Evolutionary conservation across 2,329 filamentous ascomycete species (phyloP), one percentile per base, ranked within the genome.

Genomic region (Neopestalotiopsis sp.): DNA sequence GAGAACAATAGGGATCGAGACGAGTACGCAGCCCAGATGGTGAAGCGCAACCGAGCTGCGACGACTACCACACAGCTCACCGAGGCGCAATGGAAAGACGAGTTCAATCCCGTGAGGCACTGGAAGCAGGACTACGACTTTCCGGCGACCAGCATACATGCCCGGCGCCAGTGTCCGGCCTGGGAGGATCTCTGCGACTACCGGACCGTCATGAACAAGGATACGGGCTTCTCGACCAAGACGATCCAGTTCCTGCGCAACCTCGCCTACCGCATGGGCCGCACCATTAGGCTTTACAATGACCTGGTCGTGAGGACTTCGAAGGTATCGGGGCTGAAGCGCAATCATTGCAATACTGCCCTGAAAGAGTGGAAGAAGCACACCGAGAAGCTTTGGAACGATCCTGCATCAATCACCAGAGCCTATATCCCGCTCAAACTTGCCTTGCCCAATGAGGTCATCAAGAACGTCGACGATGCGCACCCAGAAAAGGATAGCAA

Each of bases 221-320:
- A 63, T 17, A 40, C 71, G 12, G 69, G 70, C n/a, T 70, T 74
- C 3, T 73, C 72, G 12, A 76, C 74, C 67, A 76, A 56, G 64
- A 77, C 74, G 6, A 69, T 56, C 6, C 74, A 76, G 34, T 78
- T 78, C 69, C 74, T 79, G 68, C 76, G 76, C 65, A 75, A 79
- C 30, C 72, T 83, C 24, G 81, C 78, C 28, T 83, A 77, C 69
- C 81, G 83, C 52, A 76, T 84, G 68, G 83, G 83, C 32, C 71
- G 73, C 59, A 82, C 81, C 14, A 69, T 79, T 62, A 69, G 71
- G 17, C 73, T 78, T 52, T 72, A 70, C 20, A 49, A 72, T 4
- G 52, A 69, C n/a, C 72, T 77, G 45, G 71, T 70, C 59, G 52
- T 68, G n/a, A 69, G 74, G 58, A 61, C 52, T 68, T 75, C 52